Conservation (phyloP, 192 early-diverging fungal genomes). For the Backusella mclennaniae region DNA sequence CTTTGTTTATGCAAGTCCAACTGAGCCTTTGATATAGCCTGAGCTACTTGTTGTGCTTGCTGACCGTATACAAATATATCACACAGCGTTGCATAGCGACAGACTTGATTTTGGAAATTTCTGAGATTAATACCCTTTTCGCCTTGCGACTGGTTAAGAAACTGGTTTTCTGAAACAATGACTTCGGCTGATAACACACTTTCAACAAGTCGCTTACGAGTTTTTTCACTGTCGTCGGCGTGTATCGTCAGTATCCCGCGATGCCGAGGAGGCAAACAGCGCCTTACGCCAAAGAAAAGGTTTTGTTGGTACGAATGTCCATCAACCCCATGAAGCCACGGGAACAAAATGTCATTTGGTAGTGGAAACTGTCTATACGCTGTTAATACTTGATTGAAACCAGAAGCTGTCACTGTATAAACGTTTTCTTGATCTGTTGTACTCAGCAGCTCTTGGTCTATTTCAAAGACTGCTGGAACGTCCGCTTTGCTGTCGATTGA, state of each 20-base stretch:
- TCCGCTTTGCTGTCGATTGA: background rate
- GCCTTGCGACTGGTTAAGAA: conserved; percentile 28
- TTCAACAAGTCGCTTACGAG: conserved; percentile 42
- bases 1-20: background rate
- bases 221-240: conserved; percentile 17
- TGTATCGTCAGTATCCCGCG: conserved; percentile 33
- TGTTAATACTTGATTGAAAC: conserved; percentile 41
- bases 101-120: conserved; percentile 50
- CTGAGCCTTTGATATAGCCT: conserved; percentile 38
- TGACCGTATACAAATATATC: conserved; percentile 46
- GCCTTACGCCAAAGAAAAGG: conserved; percentile 51
- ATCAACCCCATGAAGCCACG: conserved; percentile 62
- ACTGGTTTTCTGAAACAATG: conserved; percentile 14
- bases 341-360: conserved; percentile 54
- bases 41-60: conserved; percentile 27
- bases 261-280: conserved; percentile 25
- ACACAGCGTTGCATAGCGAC: conserved; percentile 44
- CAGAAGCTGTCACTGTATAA: conserved; percentile 38
- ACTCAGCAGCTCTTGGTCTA: background rate
- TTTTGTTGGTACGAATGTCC: conserved; percentile 46
- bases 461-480: background rate
- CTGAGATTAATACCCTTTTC: conserved; percentile 42
- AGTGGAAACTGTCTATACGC: conserved; percentile 43
- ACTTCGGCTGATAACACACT: conserved; percentile 51
- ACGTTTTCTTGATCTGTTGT: conserved; percentile 10